Base-by-base conservation (phyloP, 306 rosid species). In the Carpinus viminea region DNA sequence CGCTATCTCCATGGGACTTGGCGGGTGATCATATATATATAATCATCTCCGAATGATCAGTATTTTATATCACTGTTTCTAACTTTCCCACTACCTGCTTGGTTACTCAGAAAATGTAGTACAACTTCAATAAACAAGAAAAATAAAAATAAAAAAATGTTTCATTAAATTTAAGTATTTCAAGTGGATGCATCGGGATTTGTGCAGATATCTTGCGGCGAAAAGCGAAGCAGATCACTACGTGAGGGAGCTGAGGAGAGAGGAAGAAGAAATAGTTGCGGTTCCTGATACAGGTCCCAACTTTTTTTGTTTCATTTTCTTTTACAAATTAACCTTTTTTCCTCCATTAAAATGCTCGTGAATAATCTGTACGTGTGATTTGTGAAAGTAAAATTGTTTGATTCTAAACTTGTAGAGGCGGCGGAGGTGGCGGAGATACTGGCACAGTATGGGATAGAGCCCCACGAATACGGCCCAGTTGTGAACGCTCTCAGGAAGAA, bases 161-260 rank as follows among this genome's bases (percentile, higher is more conserved):
- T 41, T 7, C 53, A 69, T 18, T 8, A 17, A 24, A 21, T 50
- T 70, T 74, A 3, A 4, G 38, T 8, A 3, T 15, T 7, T 11
- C 50, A 4, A 12, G 9, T 72, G 15, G 26, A 7, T 36, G 17
- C 71, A 36, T 17, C 15, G 74, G 21, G 9, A 9, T 46, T 38
- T 69, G 70, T 47, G 66, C 59, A 94, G 98, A 79, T 94, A 94
- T 79, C 89, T 94, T 45, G 98, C 98, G 0, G 98, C 98, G 6
- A 89, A 92, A 74, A 90, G 98, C 70, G 98, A 94, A 87, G 86
- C 91, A 7, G 98, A 94, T 87, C 96, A 92, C 68, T 94, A 94
- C 68, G 15, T 1, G 46, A 91, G 87, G 80, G 98, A 94, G 73
- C 59, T 94, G 68, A 83, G 79, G 81, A 87, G 98, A 83, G 98